Conservation (phyloP, 1,284 basidiomycete genomes). For the Rhodotorula sp. region DNA sequence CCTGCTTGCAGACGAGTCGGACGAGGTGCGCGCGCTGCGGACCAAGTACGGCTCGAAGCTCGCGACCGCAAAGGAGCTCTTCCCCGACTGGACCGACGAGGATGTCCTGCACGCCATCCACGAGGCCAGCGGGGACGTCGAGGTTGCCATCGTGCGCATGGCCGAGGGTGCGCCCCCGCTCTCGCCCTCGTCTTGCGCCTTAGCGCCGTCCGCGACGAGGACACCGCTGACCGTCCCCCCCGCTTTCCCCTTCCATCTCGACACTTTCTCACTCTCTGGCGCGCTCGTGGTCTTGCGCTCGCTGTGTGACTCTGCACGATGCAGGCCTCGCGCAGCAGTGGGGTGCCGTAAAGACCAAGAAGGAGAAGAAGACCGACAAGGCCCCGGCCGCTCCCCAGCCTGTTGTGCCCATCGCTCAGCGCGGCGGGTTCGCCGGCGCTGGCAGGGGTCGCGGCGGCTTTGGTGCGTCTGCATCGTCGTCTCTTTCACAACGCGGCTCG, state of each 20-base stretch:
- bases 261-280: background rate
- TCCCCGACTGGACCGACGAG: constrained; percentile 74
- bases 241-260: background rate
- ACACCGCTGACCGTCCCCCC: background rate
- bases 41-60: constrained; percentile 31
- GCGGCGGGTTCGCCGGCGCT: constrained; percentile 30
- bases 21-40: constrained; percentile 35
- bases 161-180: constrained; percentile 65
- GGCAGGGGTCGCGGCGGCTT: constrained; percentile 36
- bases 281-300: background rate
- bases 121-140: constrained; percentile 72
- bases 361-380: constrained; percentile 62
- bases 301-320: no score
- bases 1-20: constrained; percentile 22
- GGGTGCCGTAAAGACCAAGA: constrained; percentile 83
- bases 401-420: constrained; percentile 6
- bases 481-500: background rate
- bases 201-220: background rate
- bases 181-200: background rate
- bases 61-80: constrained; percentile 62
- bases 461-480: constrained; percentile 12
- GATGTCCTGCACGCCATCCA: constrained; percentile 73
- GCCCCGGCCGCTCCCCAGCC: constrained; percentile 11
- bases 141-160: constrained; percentile 73
- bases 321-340: constrained; percentile 77